Base-by-base conservation (phyloP, 2,329 filamentous ascomycete genomes). In the Alternaria burnsii region DNA sequence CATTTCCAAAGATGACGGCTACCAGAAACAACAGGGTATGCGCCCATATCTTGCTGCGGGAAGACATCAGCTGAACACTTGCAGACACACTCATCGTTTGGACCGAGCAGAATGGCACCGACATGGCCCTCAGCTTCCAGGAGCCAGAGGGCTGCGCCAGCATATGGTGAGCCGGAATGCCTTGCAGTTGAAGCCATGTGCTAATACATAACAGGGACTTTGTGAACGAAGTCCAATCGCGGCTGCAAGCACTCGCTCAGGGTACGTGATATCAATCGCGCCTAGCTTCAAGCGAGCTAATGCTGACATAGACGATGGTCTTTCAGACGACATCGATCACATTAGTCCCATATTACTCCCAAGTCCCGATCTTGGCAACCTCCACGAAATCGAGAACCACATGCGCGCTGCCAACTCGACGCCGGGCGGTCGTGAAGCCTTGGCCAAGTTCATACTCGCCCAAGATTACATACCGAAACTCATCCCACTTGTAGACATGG, bases 61-160 rank as follows among this genome's bases (percentile, higher is more conserved):
- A 24, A 12, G 16, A 42, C 56, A 26, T 30, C 47, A 30, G 64
- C 71, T 75, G 56, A 76, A 30, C 71, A 50, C 69, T 43, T 38
- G 55, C 79, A 96, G 94, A 98, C 79, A 99, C 95, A 4, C 87
- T 99, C 62, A 98, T 99, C 64, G 94, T 99, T 62, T 99, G 95
- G 95, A 97, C 94, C 40, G 95, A 98, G 77, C 87, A 89, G 61
- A 95, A 89, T 81, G 91, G 91, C 59, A 89, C 94, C 57, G 95
- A 99, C 77, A 98, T 99, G 95, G 95, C 95, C 43, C 86, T 99
- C 65, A 97, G 94, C 77, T 99, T 99, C 75, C 95, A 99, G 79
- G 95, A 99, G 82, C 91, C 94, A 3, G 95, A 98, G 69, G 95
- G 94, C 46, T 99, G 95, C 80, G 88, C 91, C 20, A 85, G 89